These are phyloP conservation scores for Saccharomyces pastorianus DNA, from an alignment of 1,139 yeast species.

Conservation along the genomic window DNA sequence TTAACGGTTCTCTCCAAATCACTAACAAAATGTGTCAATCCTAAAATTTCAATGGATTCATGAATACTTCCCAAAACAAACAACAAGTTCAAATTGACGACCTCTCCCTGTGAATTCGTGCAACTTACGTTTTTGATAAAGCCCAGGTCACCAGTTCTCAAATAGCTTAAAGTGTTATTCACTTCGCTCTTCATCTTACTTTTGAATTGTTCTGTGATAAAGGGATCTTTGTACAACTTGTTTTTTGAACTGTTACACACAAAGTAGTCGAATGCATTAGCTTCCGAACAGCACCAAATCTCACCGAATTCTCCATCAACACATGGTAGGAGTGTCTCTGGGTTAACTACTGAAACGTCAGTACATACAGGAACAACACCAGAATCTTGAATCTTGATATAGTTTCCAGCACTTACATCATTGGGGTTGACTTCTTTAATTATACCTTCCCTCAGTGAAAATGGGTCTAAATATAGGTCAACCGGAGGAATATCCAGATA, in stretches of 20 bases:
- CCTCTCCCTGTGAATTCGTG: constrained; percentile 36
- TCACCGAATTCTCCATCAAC: constrained; percentile 94
- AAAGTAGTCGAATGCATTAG: constrained; percentile 58
- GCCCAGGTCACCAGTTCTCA: constrained; percentile 92
- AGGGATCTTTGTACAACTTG: constrained; percentile 30
- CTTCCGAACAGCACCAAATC: constrained; percentile 92
- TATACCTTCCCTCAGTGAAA: constrained; percentile 82
- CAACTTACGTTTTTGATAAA: constrained; percentile 68
- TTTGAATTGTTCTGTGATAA: constrained; percentile 42
- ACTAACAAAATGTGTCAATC: constrained; percentile 81
- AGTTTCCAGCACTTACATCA: constrained; percentile 40
- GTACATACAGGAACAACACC: constrained; percentile 96
- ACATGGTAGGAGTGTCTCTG: constrained; percentile 75
- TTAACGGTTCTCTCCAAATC: constrained; percentile 78
- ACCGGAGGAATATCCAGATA: constrained; percentile 89
- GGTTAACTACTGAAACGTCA: constrained; percentile 89
- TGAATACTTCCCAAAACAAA: constrained; percentile 80
- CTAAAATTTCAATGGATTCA: constrained; percentile 85
- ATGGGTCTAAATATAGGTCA: constrained; percentile 78
- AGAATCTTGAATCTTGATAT: constrained; percentile 74
- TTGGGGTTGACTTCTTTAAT: constrained; percentile 71
- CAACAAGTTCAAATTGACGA: constrained; percentile 63
- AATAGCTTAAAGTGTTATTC: constrained; percentile 59
- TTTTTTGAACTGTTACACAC: constrained; percentile 25
- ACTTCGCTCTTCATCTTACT: constrained; percentile 45